Conservation (phyloP, 257 asterid species). For the Solanum piurae region DNA sequence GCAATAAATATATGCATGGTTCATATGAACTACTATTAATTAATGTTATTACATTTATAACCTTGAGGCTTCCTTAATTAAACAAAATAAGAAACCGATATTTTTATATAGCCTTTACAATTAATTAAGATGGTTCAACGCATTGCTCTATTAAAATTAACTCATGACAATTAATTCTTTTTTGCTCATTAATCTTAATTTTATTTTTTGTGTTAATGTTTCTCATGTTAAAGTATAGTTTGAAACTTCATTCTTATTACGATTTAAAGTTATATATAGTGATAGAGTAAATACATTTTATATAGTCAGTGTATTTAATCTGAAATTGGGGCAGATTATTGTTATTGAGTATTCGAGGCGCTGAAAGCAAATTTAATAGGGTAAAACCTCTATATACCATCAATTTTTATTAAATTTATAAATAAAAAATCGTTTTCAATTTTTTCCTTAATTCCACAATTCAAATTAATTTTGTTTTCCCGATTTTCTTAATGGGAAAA, state of each 20-base stretch:
- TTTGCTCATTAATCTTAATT: neutral
- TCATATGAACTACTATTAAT: slow-evolving; percentile 26
- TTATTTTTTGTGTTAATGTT: neutral
- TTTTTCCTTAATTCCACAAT: neutral
- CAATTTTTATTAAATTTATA: neutral
- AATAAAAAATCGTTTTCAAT: neutral
- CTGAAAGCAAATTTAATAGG: neutral
- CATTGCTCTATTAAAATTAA: slow-evolving; percentile 4
- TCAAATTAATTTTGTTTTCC: neutral
- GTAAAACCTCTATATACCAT: neutral
- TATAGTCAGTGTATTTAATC: neutral
- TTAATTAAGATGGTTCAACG: slow-evolving; percentile 3
- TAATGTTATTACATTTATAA: slow-evolving; percentile 11
- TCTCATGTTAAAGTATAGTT: neutral
- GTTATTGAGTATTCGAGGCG: neutral
- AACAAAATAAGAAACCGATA: neutral
- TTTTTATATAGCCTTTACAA: neutral
- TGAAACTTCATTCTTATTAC: neutral
- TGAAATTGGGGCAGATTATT: neutral
- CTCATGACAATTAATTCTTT: neutral
- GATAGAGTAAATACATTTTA: neutral
- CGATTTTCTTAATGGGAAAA: neutral
- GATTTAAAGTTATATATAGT: neutral
- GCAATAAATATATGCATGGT: slow-evolving; percentile 22
- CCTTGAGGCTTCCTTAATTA: slow-evolving; percentile 2